Conservation (phyloP, 2,329 filamentous ascomycete species). For the Taxawa tesnikishii region DNA sequence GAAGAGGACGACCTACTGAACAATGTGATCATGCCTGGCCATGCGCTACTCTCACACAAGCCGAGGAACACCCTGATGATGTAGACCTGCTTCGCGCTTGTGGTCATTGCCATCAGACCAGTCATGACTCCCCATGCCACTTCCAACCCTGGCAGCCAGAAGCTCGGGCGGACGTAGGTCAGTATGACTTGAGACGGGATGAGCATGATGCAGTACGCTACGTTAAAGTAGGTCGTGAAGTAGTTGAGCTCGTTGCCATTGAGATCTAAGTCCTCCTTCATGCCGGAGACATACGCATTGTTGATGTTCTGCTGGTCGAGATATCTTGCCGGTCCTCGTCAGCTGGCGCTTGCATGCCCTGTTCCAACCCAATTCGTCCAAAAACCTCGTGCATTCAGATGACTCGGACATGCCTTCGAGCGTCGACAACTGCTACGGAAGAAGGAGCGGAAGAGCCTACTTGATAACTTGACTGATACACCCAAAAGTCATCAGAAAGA, state of each 20-base stretch:
- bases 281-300: slow-evolving; percentile 30
- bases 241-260: slow-evolving; percentile 26
- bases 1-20: no score
- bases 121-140: slow-evolving; percentile 28
- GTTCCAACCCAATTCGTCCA: no score
- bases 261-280: slow-evolving; percentile 27
- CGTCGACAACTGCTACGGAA: no score
- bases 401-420: no score
- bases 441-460: slow-evolving; percentile 4
- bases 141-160: slow-evolving; percentile 26
- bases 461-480: slow-evolving; percentile 27
- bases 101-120: slow-evolving; percentile 21
- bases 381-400: no score
- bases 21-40: slow-evolving; percentile 34
- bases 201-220: slow-evolving; percentile 26
- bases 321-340: no score
- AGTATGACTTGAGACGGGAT: slow-evolving; percentile 25
- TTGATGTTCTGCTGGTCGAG: slow-evolving; percentile 28
- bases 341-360: no score
- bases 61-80: slow-evolving; percentile 16
- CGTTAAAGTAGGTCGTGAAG: slow-evolving; percentile 6
- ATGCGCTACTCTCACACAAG: slow-evolving; percentile 23
- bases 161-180: slow-evolving; percentile 19
- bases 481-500: slow-evolving; percentile 27
- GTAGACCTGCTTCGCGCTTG: slow-evolving; percentile 14